Base-by-base conservation (phyloP, 116 monocot genomes). In the Dioscorea cayenensis region DNA sequence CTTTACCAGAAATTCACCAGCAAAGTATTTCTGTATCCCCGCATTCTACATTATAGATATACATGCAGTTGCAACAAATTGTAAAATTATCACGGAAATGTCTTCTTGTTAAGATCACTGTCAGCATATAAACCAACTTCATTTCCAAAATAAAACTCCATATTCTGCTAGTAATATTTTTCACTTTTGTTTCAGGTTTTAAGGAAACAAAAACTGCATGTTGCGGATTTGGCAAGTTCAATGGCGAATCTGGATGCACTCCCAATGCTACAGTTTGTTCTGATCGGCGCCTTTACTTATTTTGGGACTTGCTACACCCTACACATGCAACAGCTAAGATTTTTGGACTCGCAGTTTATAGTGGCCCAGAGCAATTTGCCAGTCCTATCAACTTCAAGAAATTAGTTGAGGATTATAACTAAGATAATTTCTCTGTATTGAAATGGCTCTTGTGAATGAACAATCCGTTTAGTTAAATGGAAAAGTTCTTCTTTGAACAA, bases 261-360 rank as follows among this genome's bases (percentile, higher is more conserved):
- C 81, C 81, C 19, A 81, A 81, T 58, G 75, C 73, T 23, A 76
- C 78, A 20, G 81, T 66, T 18, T 89, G 89, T 28, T 68, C 70
- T 0, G 69, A 83, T 20, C 75, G 89, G 12, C 51, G 60, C 43
- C 65, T 14, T 0, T 81, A 74, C 63, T 72, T 89, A 22, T 85
- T 81, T 66, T 89, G 89, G 89, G 89, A 89, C 64, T 3, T 28
- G 66, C 23, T 81, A 14, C 89, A 89, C 63, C 89, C 89, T 4
- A 84, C 89, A 2, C 86, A 89, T 28, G 72, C 77, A 21, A 70
- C 80, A 12, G 82, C 82, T 5, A 82, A 75, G 72, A 32, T 82
- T 71, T 74, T 79, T 10, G 79, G 79, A 16, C 36, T 65, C 0
- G 79, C 82, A 66, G 68, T 84, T 19, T 77, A 76, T 32, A 38